These are phyloP conservation scores for Graphilbum fragrans DNA, from an alignment of 2,329 filamentous ascomycete genomes.

Conservation along the genomic window DNA sequence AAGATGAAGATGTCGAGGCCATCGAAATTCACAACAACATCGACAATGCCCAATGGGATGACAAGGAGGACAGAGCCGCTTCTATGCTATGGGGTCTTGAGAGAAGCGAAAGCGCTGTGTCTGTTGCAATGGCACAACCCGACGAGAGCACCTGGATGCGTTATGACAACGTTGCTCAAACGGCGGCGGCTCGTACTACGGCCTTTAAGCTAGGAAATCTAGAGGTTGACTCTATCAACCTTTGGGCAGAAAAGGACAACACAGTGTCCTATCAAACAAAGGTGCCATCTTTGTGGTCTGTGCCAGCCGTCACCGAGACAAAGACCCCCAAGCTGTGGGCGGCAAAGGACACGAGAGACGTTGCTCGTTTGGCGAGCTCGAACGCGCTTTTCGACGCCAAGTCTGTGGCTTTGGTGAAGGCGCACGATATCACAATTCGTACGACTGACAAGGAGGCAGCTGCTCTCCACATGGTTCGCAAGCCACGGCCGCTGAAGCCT, in stretches of 20 bases:
- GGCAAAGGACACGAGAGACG: background rate
- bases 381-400: constrained; percentile 6
- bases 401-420: background rate
- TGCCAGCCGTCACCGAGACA: constrained; percentile 18
- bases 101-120: constrained; percentile 7
- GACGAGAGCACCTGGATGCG: constrained; percentile 22
- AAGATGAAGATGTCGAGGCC: constrained; percentile 13
- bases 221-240: no score
- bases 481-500: background rate
- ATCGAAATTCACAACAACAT: constrained; percentile 8
- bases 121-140: constrained; percentile 19
- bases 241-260: no score
- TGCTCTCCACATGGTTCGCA: constrained; percentile 17
- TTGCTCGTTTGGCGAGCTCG: background rate
- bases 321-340: constrained; percentile 6
- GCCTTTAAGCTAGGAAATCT: no score
- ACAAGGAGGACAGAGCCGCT: background rate
- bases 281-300: no score
- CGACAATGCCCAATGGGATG: constrained; percentile 6
- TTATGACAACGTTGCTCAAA: constrained; percentile 16
- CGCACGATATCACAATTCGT: constrained; percentile 3
- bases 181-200: no score
- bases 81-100: constrained; percentile 7
- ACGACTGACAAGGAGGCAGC: constrained; percentile 9
- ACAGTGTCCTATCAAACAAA: no score